Base-by-base conservation (phyloP, 208 protist genomes). In the Trypanosoma cruzi region DNA sequence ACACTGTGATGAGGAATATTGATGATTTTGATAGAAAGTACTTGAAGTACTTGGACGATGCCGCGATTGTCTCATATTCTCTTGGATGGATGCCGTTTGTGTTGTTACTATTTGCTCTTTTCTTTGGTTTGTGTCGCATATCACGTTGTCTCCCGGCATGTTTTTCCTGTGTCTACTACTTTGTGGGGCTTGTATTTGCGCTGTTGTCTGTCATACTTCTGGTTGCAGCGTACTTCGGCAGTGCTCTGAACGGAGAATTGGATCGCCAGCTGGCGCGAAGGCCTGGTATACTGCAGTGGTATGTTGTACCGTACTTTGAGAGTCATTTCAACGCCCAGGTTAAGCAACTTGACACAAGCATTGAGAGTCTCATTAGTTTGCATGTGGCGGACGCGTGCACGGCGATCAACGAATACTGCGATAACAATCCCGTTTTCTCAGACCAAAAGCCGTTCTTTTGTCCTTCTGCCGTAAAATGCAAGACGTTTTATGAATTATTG, bases 221-320 rank as follows among this genome's bases (percentile, higher is more conserved):
- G 16, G 66, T 89, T 0, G n/a, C 71, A 44, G 75, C 80, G 34
- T 88, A 86, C 67, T 71, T 63, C 16, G 32, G 77, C 56, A 81
- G 57, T 32, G 73, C 77, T 18, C 55, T 48, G 7, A 89, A 79
- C 62, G 89, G 84, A 18, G 89, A 94, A 76, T 62, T 92, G 59
- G 54, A 61, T 14, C 64, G 79, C 29, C 89, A 94, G 71, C 80
- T 86, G 71, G 66, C 63, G 46, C 89, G 89, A 42, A 75, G 80
- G 70, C 81, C 89, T 1, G 89, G 89, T 50, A 32, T 94, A 24
- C 74, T 92, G 32, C 89, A 94, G 77, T 94, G 83, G 82, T 88
- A 86, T 64, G 52, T 84, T n/a, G 82, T 92, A 29, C 89, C 89
- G 63, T 89, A 77, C 70, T 89, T 82, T 71, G 67, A 89, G 16